A percentile compares a stretch with the other conserved stretches of the same genome.
Evolutionary conservation across 257 asterid species (phyloP).

Genomic region (Solanum bukasovii): DNA sequence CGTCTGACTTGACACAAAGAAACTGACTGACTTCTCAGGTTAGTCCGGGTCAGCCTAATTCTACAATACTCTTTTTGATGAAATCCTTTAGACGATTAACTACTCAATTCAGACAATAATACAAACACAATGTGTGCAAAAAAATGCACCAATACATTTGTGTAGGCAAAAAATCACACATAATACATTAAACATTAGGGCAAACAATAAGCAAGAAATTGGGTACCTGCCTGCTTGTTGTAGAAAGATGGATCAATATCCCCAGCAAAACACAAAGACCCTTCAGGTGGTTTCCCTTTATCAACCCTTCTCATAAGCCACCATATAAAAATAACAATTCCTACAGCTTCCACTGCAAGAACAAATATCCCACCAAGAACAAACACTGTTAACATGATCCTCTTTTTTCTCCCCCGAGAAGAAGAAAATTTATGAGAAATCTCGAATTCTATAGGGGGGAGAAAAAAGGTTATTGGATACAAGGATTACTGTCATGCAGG

Average conservation of each 20-base stretch:
- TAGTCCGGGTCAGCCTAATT: not conserved
- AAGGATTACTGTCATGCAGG: not conserved
- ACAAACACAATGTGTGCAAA: not conserved
- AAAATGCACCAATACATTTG: no score
- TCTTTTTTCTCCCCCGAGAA: not conserved
- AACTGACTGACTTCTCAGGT: no score
- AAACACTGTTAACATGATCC: constrained; percentile 40
- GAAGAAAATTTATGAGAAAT: not conserved
- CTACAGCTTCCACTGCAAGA: constrained; percentile 50
- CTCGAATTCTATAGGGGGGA: not conserved
- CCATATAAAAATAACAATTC: constrained; percentile 42
- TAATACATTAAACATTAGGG: not conserved
- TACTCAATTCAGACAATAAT: not conserved
- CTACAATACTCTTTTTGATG: not conserved
- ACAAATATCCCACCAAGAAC: constrained; percentile 57
- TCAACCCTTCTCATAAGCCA: constrained; percentile 32
- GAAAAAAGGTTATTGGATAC: not conserved
- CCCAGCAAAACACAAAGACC: constrained; percentile 2
- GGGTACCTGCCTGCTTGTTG: constrained; percentile 48
- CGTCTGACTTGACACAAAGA: not conserved
- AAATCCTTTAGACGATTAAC: not conserved
- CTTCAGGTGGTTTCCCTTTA: constrained; percentile 11
- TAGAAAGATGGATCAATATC: constrained; percentile 33
- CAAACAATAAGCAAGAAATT: not conserved
- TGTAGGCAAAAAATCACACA: not conserved